Evolutionary conservation across 2,329 filamentous ascomycete species (phyloP), one percentile per base, ranked within the genome.

Genomic region (Parafenestella ontariensis): DNA sequence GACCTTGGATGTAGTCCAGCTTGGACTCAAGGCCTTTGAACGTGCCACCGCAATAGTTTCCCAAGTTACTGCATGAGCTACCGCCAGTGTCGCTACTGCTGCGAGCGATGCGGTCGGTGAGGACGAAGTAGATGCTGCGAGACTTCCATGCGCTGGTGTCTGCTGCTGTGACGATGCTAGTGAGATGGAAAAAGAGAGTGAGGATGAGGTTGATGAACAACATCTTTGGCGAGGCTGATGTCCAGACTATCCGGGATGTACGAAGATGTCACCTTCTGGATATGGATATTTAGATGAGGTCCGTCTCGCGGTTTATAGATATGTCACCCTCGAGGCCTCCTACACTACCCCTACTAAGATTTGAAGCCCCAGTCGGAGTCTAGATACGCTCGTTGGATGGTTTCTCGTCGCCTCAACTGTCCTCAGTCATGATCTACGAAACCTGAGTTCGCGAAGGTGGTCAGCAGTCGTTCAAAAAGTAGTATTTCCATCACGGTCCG

Each of bases 1-100:
- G 76, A 11, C 69, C 75, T 54, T 81, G 73, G 54, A 83, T 82
- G 61, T 83, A 83, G 61, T 83, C 81, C 8, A 83, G 70, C 21
- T 79, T 75, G 33, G 77, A 72, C 52, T 80, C 78, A 3, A 81
- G 77, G 7, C 81, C 80, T 56, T 76, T 73, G 76, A 79, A 83
- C 20, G 80, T 82, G 9, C 81, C 81, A 42, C 82, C 82, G 56
- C 82, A 85, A 58, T 82, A 82, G 49, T 67, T 63, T 3, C 68
- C 68, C 18, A 73, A 62, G 45, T 72, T 64, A 36, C 61, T 49
- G 54, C 73, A 75, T 40, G 68, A 44, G 24, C 46, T 41, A n/a
- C 69, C 70, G n/a, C 70, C 70, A 21, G 59, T 66, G 37, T 74
- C 72, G 42, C 58, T 66, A 49, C 65, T 72, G 56, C 64, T 70